Base-by-base conservation (phyloP, 176 grass and related monocot genomes). In the Carex kokanica region DNA sequence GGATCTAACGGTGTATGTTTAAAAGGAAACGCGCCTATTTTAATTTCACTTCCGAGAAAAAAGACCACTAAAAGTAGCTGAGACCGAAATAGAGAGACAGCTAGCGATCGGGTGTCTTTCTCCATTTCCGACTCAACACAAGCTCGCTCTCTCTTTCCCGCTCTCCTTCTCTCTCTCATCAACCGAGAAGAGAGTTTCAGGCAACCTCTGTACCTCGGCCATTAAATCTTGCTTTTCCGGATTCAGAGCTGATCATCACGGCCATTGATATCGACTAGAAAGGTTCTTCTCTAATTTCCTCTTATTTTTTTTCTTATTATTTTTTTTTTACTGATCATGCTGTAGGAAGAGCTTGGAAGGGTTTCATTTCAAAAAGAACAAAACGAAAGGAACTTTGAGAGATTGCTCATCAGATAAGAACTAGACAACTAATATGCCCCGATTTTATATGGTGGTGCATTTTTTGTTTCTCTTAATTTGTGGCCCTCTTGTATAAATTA, bases 41-140 rank as follows among this genome's bases (percentile, higher is more conserved):
- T n/a, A 20, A 74, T 74, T 24, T 5, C 0, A 74, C 10, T 2
- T 15, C 3, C 4, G 43, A 74, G 43, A 20, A 24, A 74, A 51
- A 74, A 49, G 20, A 70, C 34, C 66, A 36, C 66, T 70, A 70
- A 74, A 74, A 74, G 70, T 49, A 49, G 70, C 70, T 14, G 3
- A 74, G 70, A 24, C 70, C 21, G 72, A 75, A 75, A 75, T 53
- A 75, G 72, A 53, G 43, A 74, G 70, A 47, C 72, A 75, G 45
- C 72, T 75, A 54, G 73, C 23, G 25, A 77, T 77, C 3, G 73
- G 49, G 49, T 32, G 49, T 77, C 45, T 55, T 77, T 31, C 73
- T 55, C 49, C 73, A 31, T 77, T 54, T 74, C 71, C 45, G 71
- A 74, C 11, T 74, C 71, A 29, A 74, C 21, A 21, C 69, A 20